Evolutionary conservation across 164 flowering plant species (phyloP), one percentile per base, ranked within the genome.

Genomic region (Saururus chinensis): DNA sequence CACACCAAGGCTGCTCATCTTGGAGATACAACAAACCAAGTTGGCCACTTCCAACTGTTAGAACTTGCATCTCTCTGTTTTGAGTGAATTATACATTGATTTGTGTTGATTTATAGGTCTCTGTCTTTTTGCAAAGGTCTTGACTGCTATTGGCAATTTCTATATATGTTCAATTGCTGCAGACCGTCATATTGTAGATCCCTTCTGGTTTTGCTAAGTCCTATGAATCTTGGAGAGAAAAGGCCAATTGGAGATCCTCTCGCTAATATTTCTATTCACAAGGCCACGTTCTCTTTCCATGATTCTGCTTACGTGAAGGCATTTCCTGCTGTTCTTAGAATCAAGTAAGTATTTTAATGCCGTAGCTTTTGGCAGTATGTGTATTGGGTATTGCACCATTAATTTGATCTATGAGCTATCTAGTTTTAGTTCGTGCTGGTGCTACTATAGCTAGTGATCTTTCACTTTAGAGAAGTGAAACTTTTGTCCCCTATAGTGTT

Each of bases 301-400:
- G 72, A 62, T 9, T n/a, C 53, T 22, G 95, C 95, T 54, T 75
- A 64, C 76, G 67, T 90, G 26, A 82, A 80, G 66, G 92, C 82
- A 17, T 79, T 78, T 66, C 91, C 97, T 60, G 16, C 70, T 19
- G 19, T 87, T 74, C 87, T 89, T 69, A 95, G 97, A 62, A 54
- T 75, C 60, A 68, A 71, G 96, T 81, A 71, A 75, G 11, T 57
- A 19, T 40, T 55, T 41, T 40, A 0, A 20, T 45, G 22, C 7
- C 48, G 9, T 42, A 12, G 7, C 14, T 24, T 51, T 14, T 48
- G 16, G n/a, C 11, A 52, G 48, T 24, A 9, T 30, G 14, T 57
- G 21, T 30, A 9, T 30, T 13, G 10, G 40, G 11, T 35, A 7
- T 13, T 51, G 22, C 55, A 24, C 40, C 37, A 11, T 56, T 56